Evolutionary conservation across 2,329 filamentous ascomycete genomes (phyloP), one percentile per base, ranked within the genome.

Genomic region (Trichocomaceae sp.): DNA sequence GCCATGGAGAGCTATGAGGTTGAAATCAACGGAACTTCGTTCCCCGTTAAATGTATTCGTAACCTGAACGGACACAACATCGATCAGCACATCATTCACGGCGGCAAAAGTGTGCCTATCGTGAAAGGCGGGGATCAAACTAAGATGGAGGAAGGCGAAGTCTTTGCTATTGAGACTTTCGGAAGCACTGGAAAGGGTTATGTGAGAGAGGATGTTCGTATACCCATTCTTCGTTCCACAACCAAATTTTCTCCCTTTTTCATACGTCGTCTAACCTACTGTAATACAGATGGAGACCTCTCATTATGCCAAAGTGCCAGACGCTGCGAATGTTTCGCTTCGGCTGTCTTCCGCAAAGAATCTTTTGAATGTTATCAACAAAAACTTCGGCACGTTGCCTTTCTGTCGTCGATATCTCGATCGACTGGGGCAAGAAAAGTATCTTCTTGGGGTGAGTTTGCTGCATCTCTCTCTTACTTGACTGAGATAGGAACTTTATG

Each of bases 101-200:
- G 91, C 56, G 87, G 72, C 52, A 96, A 96, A 79, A 90, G 88
- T 61, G 89, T 96, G 50, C 92, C 91, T 0, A 96, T 96, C 65
- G 90, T 96, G 60, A 95, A 95, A 77, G 86, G 84, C 59, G 82
- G 83, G 59, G 89, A 95, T 66, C 84, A 86, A 69, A 95, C 90
- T 51, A 96, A 95, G 80, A 97, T 97, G 92, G 91, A 96, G 75
- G 92, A 96, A 74, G 90, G 90, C 42, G 91, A 97, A 67, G 85
- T 90, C 17, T 97, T 95, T 71, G 91, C 91, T 60, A 95, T 96
- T 63, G 91, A 96, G 77, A 96, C 91, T 0, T 96, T 96, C 71
- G 92, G 91, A 58, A 93, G 87, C 69, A 96, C 91, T 20, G 92
- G 91, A 60, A 91, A 89, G 69, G 91, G 90, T 61, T 87, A 88